Evolutionary conservation across 768 basidiomycete genomes (phyloP), one percentile per base, ranked within the genome.

Genomic region (Agrocybe chaxingu): DNA sequence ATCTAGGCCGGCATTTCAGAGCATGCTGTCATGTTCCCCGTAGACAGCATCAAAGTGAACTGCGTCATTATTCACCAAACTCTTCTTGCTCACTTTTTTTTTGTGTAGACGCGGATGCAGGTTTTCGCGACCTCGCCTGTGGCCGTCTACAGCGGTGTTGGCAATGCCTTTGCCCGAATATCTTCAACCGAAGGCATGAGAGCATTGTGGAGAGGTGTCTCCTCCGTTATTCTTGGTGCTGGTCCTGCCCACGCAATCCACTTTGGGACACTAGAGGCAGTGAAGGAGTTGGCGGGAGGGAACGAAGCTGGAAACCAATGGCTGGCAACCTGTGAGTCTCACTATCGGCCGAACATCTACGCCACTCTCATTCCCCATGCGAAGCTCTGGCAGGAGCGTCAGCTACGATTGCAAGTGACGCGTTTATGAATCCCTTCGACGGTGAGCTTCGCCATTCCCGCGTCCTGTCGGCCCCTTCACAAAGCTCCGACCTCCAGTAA

Each of bases 381-480:
- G 34, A 59, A 92, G 97, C 96, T 30, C 60, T 93, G 30, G 97
- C 97, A 30, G 97, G 97, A 54, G 97, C 93, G 40, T 82, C 87
- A 0, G 97, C 96, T 0, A 98, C 97, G 8, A 89, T 95, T 56
- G 89, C 94, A 3, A 89, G 87, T 51, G 97, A 99, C 72, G 97
- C 97, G 2, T 74, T 98, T 48, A 99, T 99, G 97, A 99, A 98
- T 68, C 97, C 97, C 2, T 99, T 99, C 63, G 97, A 99, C 71
- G 96, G 96, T 97, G 51, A 55, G 48, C 53, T 47, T 57, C 49
- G 19, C 24, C 32, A 44, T 30, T 24, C 42, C 12, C 18, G 10
- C 31, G 6, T 48, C 29, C 30, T 50, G 37, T 54, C 42, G 38
- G 30, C 36, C 56, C 53, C 34, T 32, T 62, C 53, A 37, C 51